Evolutionary conservation across 2,329 filamentous ascomycete genomes (phyloP).

Genomic region (Pseudocercospora musae): DNA sequence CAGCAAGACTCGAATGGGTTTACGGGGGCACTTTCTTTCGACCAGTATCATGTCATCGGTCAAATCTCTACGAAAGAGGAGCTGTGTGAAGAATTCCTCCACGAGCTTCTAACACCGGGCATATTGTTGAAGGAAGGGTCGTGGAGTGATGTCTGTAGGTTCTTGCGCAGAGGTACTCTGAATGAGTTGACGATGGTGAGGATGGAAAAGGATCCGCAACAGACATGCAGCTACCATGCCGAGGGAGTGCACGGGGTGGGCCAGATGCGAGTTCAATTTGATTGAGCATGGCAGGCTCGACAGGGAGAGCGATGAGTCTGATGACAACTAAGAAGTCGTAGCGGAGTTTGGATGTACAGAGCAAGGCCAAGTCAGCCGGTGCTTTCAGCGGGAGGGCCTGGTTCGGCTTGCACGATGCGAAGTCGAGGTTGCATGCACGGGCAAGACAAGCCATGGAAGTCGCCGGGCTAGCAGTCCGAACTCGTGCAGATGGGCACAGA

Average conservation of each 20-base stretch:
- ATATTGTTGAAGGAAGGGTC: background rate
- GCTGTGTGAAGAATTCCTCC: background rate
- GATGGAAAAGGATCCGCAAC: background rate
- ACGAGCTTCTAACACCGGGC: background rate
- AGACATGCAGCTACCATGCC: background rate
- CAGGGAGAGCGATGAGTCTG: background rate
- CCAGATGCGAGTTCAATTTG: background rate
- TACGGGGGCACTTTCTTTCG: background rate
- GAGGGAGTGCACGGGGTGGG: background rate
- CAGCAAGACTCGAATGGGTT: background rate
- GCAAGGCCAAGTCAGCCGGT: no score
- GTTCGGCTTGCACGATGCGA: no score
- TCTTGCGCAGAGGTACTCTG: background rate
- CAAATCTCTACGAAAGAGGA: background rate
- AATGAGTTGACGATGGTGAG: background rate
- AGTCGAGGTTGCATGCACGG: no score
- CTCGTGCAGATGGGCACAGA: no score
- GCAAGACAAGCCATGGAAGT: no score
- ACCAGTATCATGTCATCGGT: background rate
- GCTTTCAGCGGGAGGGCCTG: no score
- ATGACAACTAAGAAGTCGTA: no score
- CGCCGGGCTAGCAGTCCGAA: no score
- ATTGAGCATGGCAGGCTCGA: background rate
- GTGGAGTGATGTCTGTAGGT: background rate
- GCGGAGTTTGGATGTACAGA: no score